Conservation (phyloP, 768 basidiomycete genomes). For the Boletus rubescentipes region DNA sequence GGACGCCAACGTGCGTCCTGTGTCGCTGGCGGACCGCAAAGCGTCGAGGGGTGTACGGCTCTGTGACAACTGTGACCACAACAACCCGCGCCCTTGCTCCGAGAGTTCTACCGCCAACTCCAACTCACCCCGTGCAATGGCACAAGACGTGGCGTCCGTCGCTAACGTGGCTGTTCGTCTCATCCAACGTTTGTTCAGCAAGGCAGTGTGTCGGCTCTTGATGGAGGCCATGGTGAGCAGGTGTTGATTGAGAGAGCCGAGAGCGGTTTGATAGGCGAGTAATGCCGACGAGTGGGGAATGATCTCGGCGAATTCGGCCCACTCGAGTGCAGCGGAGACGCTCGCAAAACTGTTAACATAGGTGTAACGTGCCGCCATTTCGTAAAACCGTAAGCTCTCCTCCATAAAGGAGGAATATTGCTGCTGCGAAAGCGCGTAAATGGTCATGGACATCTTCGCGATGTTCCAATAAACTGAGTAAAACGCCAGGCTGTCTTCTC, state of each 20-base stretch:
- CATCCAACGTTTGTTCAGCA: constrained; percentile 7
- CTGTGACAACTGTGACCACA: constrained; percentile 32
- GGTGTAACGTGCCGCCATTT: constrained; percentile 12
- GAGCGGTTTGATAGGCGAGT: constrained; percentile 21
- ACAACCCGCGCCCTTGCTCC: constrained; percentile 30
- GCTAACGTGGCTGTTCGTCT: constrained; percentile 11
- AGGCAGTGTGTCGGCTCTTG: constrained; percentile 11
- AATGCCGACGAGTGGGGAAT: constrained; percentile 22
- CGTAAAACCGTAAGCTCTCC: constrained; percentile 9
- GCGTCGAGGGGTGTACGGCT: constrained; percentile 27
- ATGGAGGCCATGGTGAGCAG: constrained; percentile 19
- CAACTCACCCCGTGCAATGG: constrained; percentile 18
- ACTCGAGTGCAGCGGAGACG: constrained; percentile 12
- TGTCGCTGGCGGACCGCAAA: constrained; percentile 14
- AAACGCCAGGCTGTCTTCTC: constrained; percentile 3
- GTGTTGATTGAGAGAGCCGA: constrained; percentile 20
- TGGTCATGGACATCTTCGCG: not conserved
- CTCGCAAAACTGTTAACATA: constrained; percentile 2
- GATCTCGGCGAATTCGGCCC: constrained; percentile 11
- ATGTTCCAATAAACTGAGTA: not conserved
- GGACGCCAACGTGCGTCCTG: constrained; percentile 22
- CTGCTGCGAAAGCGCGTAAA: not conserved
- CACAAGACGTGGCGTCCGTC: constrained; percentile 28
- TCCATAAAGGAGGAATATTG: constrained; percentile 5
- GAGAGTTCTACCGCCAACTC: constrained; percentile 35